Percentiles rank a stretch among this genome's conserved stretches.
Evolutionary conservation across 176 grass and related monocot species (phyloP).

Genomic region (Panicum miliaceum): DNA sequence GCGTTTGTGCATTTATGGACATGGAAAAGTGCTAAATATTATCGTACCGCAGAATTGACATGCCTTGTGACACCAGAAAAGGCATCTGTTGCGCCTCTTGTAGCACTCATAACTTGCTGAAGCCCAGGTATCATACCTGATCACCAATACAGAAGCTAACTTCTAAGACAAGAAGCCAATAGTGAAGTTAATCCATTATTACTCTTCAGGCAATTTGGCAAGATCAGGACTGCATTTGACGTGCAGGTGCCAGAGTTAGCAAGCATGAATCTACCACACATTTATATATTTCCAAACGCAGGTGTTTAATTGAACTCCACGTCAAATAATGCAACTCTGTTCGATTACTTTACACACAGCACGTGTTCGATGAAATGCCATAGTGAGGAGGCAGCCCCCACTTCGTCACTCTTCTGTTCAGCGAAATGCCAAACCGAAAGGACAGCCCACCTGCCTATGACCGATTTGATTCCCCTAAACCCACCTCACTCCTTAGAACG

Average conservation of each 20-base stretch:
- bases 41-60: constrained; percentile 78
- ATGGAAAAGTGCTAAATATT: constrained; percentile 2
- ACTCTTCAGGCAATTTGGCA: not conserved
- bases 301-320: not conserved
- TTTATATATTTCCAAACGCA: not conserved
- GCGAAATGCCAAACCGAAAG: constrained; percentile 5
- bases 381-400: not conserved
- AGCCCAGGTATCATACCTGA: constrained; percentile 84
- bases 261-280: not conserved
- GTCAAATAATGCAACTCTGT: not conserved
- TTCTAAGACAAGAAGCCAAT: not conserved
- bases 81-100: constrained; percentile 86
- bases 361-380: constrained; percentile 24
- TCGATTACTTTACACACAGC: constrained; percentile 7
- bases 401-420: not conserved
- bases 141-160: constrained; percentile 24
- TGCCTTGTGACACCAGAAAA: constrained; percentile 87
- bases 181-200: constrained; percentile 20
- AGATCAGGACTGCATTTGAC: not conserved
- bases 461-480: not conserved
- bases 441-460: not conserved
- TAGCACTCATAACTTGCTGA: constrained; percentile 87
- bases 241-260: not conserved
- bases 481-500: not conserved
- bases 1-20: not conserved